phyloP scores from a whole-genome alignment of 768 basidiomycete genomes.

The Suillus bovinus region DNA sequence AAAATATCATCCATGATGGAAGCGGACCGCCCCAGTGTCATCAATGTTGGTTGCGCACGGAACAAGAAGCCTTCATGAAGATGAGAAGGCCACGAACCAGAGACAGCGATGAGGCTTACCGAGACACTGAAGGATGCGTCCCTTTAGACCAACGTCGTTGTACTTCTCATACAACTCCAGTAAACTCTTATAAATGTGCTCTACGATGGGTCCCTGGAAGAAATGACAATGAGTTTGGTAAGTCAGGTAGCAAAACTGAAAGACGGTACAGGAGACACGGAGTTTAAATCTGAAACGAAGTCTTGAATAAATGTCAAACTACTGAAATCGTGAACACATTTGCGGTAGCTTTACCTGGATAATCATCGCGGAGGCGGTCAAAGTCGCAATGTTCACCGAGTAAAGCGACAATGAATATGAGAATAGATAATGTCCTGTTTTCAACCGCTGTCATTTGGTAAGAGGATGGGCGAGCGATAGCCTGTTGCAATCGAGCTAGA shows the following conservation, averaged over 20 bases:
- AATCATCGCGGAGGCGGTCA: conserved; percentile 67
- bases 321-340: not conserved
- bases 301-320: conserved; percentile 56
- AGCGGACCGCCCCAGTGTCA: conserved; percentile 79
- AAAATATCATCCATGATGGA: conserved; percentile 91
- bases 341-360: conserved; percentile 47
- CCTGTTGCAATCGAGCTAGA: conserved; percentile 64
- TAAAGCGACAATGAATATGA: conserved; percentile 83
- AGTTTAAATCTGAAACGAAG: conserved; percentile 52
- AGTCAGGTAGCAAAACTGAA: conserved; percentile 10
- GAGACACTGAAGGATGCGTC: conserved; percentile 81
- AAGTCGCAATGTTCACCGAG: conserved; percentile 90
- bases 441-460: conserved; percentile 50
- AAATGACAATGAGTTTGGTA: not conserved
- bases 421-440: conserved; percentile 56
- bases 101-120: conserved; percentile 47
- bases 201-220: conserved; percentile 66
- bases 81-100: not conserved
- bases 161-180: conserved; percentile 73
- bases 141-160: conserved; percentile 54
- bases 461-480: conserved; percentile 43
- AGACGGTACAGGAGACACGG: not conserved
- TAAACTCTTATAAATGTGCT: conserved; percentile 77
- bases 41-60: conserved; percentile 87
- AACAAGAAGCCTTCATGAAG: conserved; percentile 78